Conservation (phyloP, 169 alveolate species). For the Eimeria tenella region DNA sequence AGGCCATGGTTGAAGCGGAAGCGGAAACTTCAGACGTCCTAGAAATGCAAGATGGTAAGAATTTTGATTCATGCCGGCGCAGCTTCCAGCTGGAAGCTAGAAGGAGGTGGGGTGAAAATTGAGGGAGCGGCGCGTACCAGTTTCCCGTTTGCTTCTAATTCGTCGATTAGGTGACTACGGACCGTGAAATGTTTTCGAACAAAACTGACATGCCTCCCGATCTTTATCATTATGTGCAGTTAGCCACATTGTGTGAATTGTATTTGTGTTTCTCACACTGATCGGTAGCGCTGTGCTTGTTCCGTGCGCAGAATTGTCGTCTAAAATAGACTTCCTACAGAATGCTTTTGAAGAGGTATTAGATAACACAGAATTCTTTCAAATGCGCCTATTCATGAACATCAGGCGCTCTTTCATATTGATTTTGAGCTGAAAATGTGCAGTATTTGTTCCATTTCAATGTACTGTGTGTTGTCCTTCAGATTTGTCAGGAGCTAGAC, state of each 20-base stretch:
- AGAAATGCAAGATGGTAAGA: slow-evolving; percentile 57
- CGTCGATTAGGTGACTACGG: not conserved
- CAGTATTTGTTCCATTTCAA: not conserved
- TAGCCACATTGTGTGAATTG: not conserved
- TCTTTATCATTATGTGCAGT: not conserved
- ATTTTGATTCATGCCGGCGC: not conserved
- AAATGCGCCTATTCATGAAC: not conserved
- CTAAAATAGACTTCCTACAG: slow-evolving; percentile 41
- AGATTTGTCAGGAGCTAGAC: slow-evolving; percentile 69
- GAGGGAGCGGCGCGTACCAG: not conserved
- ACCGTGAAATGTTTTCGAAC: not conserved
- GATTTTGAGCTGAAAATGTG: not conserved
- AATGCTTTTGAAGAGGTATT: slow-evolving; percentile 54
- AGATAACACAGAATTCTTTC: not conserved
- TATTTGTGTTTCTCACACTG: not conserved
- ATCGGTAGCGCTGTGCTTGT: not conserved
- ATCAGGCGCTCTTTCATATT: not conserved
- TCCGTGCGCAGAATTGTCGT: slow-evolving; percentile 26
- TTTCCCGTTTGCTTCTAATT: not conserved
- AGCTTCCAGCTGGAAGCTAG: not conserved
- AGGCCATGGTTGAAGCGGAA: slow-evolving; percentile 60
- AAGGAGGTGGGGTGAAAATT: not conserved
- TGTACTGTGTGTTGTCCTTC: not conserved
- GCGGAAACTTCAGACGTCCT: slow-evolving; percentile 56
- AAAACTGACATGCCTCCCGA: not conserved